Base-by-base conservation (phyloP, 495 filamentous ascomycete species). In the Aeminium ludgeri region DNA sequence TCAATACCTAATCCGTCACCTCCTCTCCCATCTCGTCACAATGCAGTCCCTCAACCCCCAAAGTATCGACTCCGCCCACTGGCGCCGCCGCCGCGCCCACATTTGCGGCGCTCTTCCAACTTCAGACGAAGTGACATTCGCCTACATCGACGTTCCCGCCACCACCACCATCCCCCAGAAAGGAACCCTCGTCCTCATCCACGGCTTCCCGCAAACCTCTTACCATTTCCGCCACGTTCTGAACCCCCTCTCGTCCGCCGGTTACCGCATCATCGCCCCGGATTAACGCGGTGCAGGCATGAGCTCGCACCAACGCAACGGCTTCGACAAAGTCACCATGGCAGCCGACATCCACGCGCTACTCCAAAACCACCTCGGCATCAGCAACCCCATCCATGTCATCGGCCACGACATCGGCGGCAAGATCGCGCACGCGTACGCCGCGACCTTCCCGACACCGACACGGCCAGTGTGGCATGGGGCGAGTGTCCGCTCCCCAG, bases 351-450 rank as follows among this genome's bases (percentile, higher is more conserved):
- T 64, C 3, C 44, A 54, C 36, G 43, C 34, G 7, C 45, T 63
- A 8, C 13, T 63, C 16, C n/a, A n/a, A n/a, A 31, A 36, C 18
- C 47, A 54, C 31, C 40, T 64, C 5, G 44, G 43, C 15, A 60
- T 66, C 45, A 53, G 49, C 19, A 44, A 58, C 11, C 52, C 46
- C 16, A 51, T 65, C 10, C 65, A 66, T 33, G 39, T 67, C 6
- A 56, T 65, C 2, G 63, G 64, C 18, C 62, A 68, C 40, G 65
- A 66, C 43, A 65, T 66, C 39, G 63, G 63, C 2, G 62, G 58
- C 27, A 63, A 66, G 57, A 56, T 65, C 34, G 62, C 63, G 0
- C 33, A 41, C 31, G 44, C 38, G 7, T 37, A 28, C 38, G 44
- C 38, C 27, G 29, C 55, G 1, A 52, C 50, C 6, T 57, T 56